These are phyloP conservation scores for Penicillium crystallinum DNA, from an alignment of 495 filamentous ascomycete genomes.

Conservation along the genomic window DNA sequence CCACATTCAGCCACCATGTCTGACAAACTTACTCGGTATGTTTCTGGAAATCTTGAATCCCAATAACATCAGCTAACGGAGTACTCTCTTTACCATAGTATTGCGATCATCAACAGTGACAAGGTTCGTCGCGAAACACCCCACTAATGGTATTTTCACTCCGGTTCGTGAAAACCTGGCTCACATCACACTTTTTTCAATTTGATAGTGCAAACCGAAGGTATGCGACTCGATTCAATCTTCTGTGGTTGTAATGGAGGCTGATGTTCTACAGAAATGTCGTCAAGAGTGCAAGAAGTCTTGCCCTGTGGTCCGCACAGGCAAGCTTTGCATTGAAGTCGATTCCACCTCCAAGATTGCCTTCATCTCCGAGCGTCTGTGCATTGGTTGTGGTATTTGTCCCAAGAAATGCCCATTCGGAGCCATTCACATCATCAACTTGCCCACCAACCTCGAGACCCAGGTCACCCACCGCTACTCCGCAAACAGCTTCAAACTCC, in stretches of 20 bases:
- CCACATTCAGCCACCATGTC: constrained; percentile 53
- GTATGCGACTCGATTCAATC: constrained; percentile 37
- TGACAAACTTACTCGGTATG: constrained; percentile 81
- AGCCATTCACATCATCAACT: constrained; percentile 98
- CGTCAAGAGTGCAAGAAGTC: constrained; percentile 99
- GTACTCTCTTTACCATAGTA: constrained; percentile 51
- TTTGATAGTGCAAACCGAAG: constrained; percentile 89
- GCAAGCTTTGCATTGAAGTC: constrained; percentile 97
- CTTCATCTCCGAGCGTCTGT: constrained; percentile 92
- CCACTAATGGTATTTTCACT: constrained; percentile 25
- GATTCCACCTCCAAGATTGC: constrained; percentile 85
- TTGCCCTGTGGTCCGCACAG: constrained; percentile 94
- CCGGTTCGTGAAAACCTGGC: constrained; percentile 14
- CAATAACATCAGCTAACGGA: constrained; percentile 10
- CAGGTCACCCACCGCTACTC: constrained; percentile 98
- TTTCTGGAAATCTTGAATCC: background rate
- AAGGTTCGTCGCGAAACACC: constrained; percentile 60
- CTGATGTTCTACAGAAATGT: constrained; percentile 61
- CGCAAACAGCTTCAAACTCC: constrained; percentile 98
- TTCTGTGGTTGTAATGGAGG: background rate
- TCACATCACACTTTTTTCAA: constrained; percentile 26
- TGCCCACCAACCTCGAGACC: constrained; percentile 96
- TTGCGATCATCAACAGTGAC: constrained; percentile 96
- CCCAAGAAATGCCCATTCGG: constrained; percentile 99
- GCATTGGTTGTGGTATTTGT: constrained; percentile 98